phyloP scores from a whole-genome alignment of 2,329 filamentous ascomycete species.

The Alternaria consortialis region DNA sequence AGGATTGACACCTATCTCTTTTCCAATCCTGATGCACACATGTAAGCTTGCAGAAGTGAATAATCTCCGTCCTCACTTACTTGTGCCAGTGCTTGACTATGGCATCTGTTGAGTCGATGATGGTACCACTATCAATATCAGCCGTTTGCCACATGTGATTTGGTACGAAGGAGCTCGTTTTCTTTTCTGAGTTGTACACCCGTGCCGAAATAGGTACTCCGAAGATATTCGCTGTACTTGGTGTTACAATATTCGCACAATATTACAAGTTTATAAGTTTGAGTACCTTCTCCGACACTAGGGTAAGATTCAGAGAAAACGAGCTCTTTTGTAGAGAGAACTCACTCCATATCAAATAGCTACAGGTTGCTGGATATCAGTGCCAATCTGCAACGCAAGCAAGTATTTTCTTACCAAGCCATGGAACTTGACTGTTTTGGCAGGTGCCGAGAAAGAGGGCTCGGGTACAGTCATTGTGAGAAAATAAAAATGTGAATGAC shows the following conservation, averaged over 20 bases:
- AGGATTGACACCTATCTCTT: conserved; percentile 85
- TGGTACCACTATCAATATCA: conserved; percentile 67
- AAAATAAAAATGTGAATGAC: not conserved
- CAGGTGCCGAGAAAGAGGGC: conserved; percentile 53
- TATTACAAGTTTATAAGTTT: too few species aligned
- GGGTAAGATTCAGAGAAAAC: too few species aligned
- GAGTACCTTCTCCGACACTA: too few species aligned
- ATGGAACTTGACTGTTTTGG: conserved; percentile 53
- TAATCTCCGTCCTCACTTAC: conserved; percentile 54
- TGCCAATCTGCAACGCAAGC: not conserved
- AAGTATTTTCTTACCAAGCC: conserved; percentile 50
- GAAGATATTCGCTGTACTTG: too few species aligned
- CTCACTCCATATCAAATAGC: conserved; percentile 51
- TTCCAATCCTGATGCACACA: conserved; percentile 68
- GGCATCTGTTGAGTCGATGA: conserved; percentile 81
- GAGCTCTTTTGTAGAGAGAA: not conserved
- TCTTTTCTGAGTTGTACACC: too few species aligned
- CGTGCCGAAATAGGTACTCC: too few species aligned
- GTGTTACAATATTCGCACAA: too few species aligned
- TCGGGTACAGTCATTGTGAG: conserved; percentile 45
- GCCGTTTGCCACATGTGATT: not conserved
- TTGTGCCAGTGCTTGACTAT: conserved; percentile 80
- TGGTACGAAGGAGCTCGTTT: too few species aligned
- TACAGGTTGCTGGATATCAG: conserved; percentile 24
- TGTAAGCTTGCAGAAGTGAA: conserved; percentile 17